phyloP scores from a whole-genome alignment of 257 asterid genomes.

The Solanum raphanifolium region DNA sequence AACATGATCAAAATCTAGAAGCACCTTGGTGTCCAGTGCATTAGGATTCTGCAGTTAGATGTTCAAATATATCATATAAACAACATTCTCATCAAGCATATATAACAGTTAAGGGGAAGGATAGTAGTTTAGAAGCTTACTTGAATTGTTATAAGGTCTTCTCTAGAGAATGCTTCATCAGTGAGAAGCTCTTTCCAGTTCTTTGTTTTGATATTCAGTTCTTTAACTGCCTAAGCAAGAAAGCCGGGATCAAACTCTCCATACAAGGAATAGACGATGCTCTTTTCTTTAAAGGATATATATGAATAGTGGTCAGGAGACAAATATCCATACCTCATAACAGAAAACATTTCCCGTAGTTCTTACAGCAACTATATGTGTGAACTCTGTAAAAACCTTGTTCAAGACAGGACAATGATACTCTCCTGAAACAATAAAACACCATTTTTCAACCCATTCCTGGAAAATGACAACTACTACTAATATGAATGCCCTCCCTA shows the following conservation, averaged over 20 bases:
- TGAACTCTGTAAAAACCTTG: slow-evolving; percentile 86
- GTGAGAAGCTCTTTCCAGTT: slow-evolving; percentile 99
- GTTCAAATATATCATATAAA: slow-evolving; percentile 7
- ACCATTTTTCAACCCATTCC: neutral
- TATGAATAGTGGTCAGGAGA: neutral
- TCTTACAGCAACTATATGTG: slow-evolving; percentile 87
- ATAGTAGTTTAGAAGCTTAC: slow-evolving; percentile 22
- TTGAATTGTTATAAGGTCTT: slow-evolving; percentile 86
- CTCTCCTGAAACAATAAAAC: slow-evolving; percentile 49
- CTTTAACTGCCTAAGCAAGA: slow-evolving; percentile 71
- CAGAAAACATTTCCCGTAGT: slow-evolving; percentile 95
- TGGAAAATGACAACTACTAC: neutral
- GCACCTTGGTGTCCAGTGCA: slow-evolving; percentile 71
- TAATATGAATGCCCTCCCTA: neutral
- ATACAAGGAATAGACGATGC: neutral
- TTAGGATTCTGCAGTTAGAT: slow-evolving; percentile 64
- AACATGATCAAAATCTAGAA: slow-evolving; percentile 81
- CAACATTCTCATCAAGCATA: neutral
- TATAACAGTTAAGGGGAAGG: neutral
- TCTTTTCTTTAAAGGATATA: neutral
- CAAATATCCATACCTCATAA: slow-evolving; percentile 46
- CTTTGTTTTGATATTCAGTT: slow-evolving; percentile 81
- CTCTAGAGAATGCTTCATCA: slow-evolving; percentile 77
- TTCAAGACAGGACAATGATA: slow-evolving; percentile 85
- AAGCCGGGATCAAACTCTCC: neutral